phyloP scores from a whole-genome alignment of 1,284 basidiomycete genomes.

The Marasmius sp. region DNA sequence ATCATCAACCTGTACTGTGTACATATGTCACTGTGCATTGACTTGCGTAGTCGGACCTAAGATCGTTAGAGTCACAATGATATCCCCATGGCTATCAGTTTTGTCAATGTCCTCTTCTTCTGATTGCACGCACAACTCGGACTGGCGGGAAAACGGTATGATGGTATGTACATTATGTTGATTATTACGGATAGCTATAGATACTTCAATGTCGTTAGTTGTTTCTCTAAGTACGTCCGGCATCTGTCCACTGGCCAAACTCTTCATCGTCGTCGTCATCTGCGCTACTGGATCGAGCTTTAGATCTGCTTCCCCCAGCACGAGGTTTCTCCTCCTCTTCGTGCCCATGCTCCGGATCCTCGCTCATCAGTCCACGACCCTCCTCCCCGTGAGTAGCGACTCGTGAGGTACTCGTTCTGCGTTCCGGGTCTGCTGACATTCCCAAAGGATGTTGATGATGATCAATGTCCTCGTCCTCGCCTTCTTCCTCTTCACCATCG shows the following conservation, averaged over 20 bases:
- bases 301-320: slow-evolving; percentile 5
- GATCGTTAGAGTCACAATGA: too few relatives aligned
- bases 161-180: neutral
- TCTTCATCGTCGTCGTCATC: slow-evolving; percentile 14
- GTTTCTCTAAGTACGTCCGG: neutral
- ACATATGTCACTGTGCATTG: too few relatives aligned
- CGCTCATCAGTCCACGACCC: slow-evolving; percentile 17
- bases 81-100: too few relatives aligned
- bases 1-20: too few relatives aligned
- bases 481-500: slow-evolving; percentile 52
- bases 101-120: too few relatives aligned
- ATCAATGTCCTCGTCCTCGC: slow-evolving; percentile 17
- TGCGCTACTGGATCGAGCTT: slow-evolving; percentile 12
- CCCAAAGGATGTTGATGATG: slow-evolving; percentile 17
- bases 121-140: too few relatives aligned
- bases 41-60: too few relatives aligned
- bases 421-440: neutral
- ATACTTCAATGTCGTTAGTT: neutral
- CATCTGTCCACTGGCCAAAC: slow-evolving; percentile 17
- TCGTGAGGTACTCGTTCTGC: slow-evolving; percentile 4
- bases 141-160: too few relatives aligned
- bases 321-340: slow-evolving; percentile 10
- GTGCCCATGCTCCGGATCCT: neutral
- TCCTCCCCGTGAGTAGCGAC: slow-evolving; percentile 18
- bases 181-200: neutral